These are phyloP conservation scores for Leishmania gerbilli DNA, from an alignment of 208 protist species.

Conservation along the genomic window DNA sequence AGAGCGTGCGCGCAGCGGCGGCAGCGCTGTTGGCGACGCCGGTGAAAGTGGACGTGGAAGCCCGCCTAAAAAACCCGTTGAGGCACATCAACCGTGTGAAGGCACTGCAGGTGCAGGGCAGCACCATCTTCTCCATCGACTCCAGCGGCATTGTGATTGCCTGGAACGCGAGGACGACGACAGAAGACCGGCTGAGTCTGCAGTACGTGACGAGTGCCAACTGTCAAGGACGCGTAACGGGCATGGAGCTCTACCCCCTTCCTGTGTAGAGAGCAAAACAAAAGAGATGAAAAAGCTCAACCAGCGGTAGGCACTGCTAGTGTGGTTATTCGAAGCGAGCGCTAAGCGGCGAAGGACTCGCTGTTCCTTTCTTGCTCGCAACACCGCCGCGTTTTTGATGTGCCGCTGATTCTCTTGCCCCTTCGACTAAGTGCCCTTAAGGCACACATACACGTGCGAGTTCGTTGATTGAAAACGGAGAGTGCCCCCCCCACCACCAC, in stretches of 20 bases:
- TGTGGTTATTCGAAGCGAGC: not conserved
- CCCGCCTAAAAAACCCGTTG: slow-evolving; percentile 49
- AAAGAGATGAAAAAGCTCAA: not conserved
- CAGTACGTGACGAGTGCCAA: slow-evolving; percentile 68
- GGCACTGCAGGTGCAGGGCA: slow-evolving; percentile 20
- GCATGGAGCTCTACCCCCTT: slow-evolving; percentile 38
- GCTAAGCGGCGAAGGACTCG: not conserved
- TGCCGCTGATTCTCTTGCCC: not conserved
- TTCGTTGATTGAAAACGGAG: not conserved
- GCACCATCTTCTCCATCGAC: slow-evolving; percentile 63
- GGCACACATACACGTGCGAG: not conserved
- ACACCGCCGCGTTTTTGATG: not conserved
- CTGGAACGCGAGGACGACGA: slow-evolving; percentile 21
- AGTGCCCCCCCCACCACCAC: not conserved
- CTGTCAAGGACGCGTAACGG: slow-evolving; percentile 70
- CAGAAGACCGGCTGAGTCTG: slow-evolving; percentile 8
- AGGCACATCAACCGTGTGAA: slow-evolving; percentile 66
- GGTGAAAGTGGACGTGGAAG: slow-evolving; percentile 28
- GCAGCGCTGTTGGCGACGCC: slow-evolving; percentile 21
- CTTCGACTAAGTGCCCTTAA: not conserved
- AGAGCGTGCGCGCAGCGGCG: slow-evolving; percentile 17
- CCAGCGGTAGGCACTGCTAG: not conserved
- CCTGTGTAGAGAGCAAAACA: slow-evolving; percentile 3
- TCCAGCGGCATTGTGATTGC: slow-evolving; percentile 57
- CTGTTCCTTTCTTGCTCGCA: not conserved